phyloP scores from a whole-genome alignment of 805 yeast species.

The Wickerhamiella lipophila region DNA sequence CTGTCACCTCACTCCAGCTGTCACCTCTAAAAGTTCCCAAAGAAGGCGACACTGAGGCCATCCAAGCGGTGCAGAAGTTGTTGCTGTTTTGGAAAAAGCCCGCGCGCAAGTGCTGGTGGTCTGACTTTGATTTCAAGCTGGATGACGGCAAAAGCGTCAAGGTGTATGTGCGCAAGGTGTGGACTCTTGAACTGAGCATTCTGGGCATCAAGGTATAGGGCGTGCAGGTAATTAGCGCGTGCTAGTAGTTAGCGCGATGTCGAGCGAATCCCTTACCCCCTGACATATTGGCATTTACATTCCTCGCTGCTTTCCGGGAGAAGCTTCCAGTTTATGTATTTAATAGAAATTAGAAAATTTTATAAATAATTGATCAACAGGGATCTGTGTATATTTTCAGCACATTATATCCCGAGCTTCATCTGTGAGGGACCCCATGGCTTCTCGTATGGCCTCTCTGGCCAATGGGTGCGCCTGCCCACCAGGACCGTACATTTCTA shows the following conservation, averaged over 20 bases:
- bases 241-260: too few species aligned
- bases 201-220: slow-evolving; percentile 44
- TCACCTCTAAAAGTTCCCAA: slow-evolving; percentile 33
- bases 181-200: slow-evolving; percentile 91
- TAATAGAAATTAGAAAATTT: background rate
- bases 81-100: slow-evolving; percentile 94
- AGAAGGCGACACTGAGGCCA: slow-evolving; percentile 14
- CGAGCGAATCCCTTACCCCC: too few species aligned
- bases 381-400: background rate
- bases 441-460: slow-evolving; percentile 2
- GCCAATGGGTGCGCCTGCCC: slow-evolving; percentile 7
- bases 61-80: slow-evolving; percentile 42
- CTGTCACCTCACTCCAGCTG: slow-evolving; percentile 70
- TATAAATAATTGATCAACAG: background rate
- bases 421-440: too few species aligned
- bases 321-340: too few species aligned
- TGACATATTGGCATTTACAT: too few species aligned
- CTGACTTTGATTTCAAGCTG: slow-evolving; percentile 28
- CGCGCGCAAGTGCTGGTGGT: slow-evolving; percentile 99
- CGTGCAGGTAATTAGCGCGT: too few species aligned
- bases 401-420: too few species aligned
- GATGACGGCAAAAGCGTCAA: slow-evolving; percentile 34
- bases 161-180: slow-evolving; percentile 82
- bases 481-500: background rate
- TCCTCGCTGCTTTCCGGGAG: too few species aligned